Conservation (phyloP, 768 basidiomycete species). For the Suillus ampliporus region DNA sequence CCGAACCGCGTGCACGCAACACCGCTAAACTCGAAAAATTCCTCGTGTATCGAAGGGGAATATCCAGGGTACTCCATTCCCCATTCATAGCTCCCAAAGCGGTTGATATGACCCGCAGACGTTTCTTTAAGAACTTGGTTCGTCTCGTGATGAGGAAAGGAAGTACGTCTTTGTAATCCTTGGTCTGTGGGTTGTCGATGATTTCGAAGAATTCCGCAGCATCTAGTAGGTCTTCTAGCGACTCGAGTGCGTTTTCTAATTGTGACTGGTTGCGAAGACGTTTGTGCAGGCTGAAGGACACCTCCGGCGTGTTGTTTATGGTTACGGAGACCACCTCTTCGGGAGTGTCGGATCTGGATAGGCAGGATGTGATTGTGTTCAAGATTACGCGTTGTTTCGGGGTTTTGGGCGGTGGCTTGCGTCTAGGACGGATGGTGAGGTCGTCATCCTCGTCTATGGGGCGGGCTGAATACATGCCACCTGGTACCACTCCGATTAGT, state of each 20-base stretch:
- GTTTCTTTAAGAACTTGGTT: constrained; percentile 1
- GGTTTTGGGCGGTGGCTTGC: not conserved
- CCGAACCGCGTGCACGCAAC: not conserved
- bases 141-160: constrained; percentile 8
- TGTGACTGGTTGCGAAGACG: not conserved
- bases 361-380: constrained; percentile 3
- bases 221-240: not conserved
- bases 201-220: constrained; percentile 1
- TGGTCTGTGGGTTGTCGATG: not conserved
- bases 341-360: constrained; percentile 2
- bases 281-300: not conserved
- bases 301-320: not conserved
- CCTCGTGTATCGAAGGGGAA: not conserved
- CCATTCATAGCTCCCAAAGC: not conserved
- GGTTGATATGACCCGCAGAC: not conserved
- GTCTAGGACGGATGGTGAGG: constrained; percentile 1
- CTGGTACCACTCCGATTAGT: not conserved
- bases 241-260: not conserved
- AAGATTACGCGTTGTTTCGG: not conserved
- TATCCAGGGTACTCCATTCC: not conserved
- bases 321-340: constrained; percentile 2
- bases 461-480: not conserved
- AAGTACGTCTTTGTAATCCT: constrained; percentile 4
- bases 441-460: not conserved
- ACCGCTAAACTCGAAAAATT: not conserved